Evolutionary conservation across 306 rosid genomes (phyloP).

Genomic region (Pyrus betulifolia): DNA sequence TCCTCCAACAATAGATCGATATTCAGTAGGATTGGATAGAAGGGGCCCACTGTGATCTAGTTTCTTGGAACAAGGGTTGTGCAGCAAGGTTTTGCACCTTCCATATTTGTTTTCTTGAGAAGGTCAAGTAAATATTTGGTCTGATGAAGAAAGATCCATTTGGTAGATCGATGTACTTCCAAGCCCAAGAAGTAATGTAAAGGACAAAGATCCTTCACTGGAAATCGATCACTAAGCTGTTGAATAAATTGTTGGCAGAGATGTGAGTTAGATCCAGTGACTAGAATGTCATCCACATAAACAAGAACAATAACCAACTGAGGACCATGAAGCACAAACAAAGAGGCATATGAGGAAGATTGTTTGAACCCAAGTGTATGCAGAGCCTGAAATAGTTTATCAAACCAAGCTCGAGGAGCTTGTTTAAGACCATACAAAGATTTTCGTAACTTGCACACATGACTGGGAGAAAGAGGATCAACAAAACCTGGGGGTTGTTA

Average conservation of each 20-base stretch:
- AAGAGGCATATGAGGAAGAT: background rate
- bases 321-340: background rate
- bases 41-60: background rate
- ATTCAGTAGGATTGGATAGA: background rate
- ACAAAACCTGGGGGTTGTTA: too few species aligned
- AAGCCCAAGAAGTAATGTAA: background rate
- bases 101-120: background rate
- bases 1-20: background rate
- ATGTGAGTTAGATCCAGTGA: background rate
- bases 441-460: too few species aligned
- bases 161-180: background rate
- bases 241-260: background rate
- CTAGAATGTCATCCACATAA: background rate
- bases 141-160: too few species aligned
- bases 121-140: background rate
- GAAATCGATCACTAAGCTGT: background rate
- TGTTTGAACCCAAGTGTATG: too few species aligned
- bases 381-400: too few species aligned
- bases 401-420: too few species aligned
- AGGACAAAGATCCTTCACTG: background rate
- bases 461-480: too few species aligned
- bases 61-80: background rate
- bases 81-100: background rate
- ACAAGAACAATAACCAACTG: background rate
- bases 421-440: too few species aligned